Conservation (phyloP, 768 basidiomycete species). For the Steccherinum ochraceum region DNA sequence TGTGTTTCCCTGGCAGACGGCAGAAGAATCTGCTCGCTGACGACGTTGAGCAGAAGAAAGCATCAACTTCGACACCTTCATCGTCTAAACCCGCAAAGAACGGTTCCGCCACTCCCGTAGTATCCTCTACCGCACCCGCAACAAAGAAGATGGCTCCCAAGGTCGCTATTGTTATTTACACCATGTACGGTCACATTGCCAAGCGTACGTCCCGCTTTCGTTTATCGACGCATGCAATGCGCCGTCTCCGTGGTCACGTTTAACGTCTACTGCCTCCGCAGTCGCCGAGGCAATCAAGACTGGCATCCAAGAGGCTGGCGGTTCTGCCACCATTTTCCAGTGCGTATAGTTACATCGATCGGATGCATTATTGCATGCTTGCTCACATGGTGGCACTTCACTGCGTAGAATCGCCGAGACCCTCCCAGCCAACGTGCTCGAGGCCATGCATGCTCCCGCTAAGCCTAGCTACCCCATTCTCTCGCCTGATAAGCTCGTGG, state of each 20-base stretch:
- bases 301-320: slow-evolving; percentile 37
- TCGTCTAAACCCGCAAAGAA: too few relatives aligned
- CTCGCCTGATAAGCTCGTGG: slow-evolving; percentile 43
- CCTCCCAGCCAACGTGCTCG: slow-evolving; percentile 59
- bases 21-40: slow-evolving; percentile 9
- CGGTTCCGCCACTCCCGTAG: background rate
- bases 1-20: slow-evolving; percentile 12
- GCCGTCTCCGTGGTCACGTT: too few relatives aligned
- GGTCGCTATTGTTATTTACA: slow-evolving; percentile 68
- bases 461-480: slow-evolving; percentile 71
- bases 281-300: slow-evolving; percentile 52
- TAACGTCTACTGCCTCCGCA: too few relatives aligned
- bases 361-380: background rate
- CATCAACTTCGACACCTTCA: background rate
- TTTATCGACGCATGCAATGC: too few relatives aligned
- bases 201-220: slow-evolving; percentile 39
- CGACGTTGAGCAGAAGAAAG: slow-evolving; percentile 1
- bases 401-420: slow-evolving; percentile 67
- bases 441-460: slow-evolving; percentile 62
- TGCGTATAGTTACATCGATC: slow-evolving; percentile 20
- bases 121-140: slow-evolving; percentile 5
- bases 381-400: background rate
- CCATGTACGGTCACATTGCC: slow-evolving; percentile 69
- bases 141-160: slow-evolving; percentile 30
- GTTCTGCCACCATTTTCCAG: slow-evolving; percentile 41